Evolutionary conservation across 192 early-diverging fungal genomes (phyloP).

Genomic region (Linnemannia zychae): DNA sequence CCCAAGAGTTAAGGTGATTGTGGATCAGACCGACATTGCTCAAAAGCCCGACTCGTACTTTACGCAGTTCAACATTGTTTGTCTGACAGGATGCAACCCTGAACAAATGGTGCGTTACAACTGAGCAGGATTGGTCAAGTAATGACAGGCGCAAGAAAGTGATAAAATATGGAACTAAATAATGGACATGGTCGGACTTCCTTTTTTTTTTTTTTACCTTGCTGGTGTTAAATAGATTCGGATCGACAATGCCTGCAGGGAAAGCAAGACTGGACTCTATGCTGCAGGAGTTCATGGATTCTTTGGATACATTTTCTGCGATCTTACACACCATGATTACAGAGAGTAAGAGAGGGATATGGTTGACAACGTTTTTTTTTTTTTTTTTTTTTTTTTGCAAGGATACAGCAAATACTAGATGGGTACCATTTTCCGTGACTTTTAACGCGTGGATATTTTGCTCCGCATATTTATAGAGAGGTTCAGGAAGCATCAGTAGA

Average conservation of each 20-base stretch:
- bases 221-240: slow-evolving; percentile 50
- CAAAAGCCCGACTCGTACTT: slow-evolving; percentile 67
- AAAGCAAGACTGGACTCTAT: slow-evolving; percentile 71
- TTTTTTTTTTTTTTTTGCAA: background rate
- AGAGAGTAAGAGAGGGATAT: slow-evolving; percentile 61
- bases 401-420: background rate
- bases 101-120: slow-evolving; percentile 56
- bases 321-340: slow-evolving; percentile 76
- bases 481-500: slow-evolving; percentile 21
- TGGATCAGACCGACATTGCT: slow-evolving; percentile 60
- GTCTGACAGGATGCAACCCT: slow-evolving; percentile 62
- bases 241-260: slow-evolving; percentile 75
- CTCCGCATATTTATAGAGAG: slow-evolving; percentile 8
- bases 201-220: background rate
- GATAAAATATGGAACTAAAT: background rate
- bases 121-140: background rate
- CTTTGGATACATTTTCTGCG: slow-evolving; percentile 90
- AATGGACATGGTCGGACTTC: background rate
- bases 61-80: slow-evolving; percentile 77
- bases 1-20: slow-evolving; percentile 80
- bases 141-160: background rate
- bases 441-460: background rate
- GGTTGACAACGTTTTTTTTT: background rate
- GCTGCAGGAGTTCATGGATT: slow-evolving; percentile 78
- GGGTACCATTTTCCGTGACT: slow-evolving; percentile 1